Conservation (phyloP, 1,139 yeast genomes). For the Magnusiomyces sp. region DNA sequence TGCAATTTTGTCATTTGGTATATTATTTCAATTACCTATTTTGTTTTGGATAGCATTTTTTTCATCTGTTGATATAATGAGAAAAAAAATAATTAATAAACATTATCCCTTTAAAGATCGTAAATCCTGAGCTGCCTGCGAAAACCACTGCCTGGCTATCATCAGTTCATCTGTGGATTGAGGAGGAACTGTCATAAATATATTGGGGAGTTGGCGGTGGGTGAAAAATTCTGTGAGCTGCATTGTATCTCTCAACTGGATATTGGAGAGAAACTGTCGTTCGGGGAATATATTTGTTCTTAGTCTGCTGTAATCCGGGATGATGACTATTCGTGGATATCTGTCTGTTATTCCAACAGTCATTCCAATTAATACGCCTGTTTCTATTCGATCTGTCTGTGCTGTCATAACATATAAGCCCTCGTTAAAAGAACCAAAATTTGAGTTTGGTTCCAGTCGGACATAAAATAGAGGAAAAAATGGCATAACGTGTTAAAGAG, state of each 20-base stretch:
- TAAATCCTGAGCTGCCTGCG: conserved; percentile 14
- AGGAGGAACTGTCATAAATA: conserved; percentile 11
- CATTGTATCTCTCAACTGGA: conserved; percentile 11
- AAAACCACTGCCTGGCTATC: conserved; percentile 14
- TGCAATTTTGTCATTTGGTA: background rate
- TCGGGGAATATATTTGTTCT: conserved; percentile 11
- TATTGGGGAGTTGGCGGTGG: conserved; percentile 12
- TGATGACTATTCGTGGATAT: conserved; percentile 11
- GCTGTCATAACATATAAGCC: conserved; percentile 15
- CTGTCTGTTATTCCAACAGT: conserved; percentile 13
- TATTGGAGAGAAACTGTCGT: conserved; percentile 10
- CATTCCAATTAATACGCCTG: conserved; percentile 14
- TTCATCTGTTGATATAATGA: background rate
- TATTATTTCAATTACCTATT: background rate
- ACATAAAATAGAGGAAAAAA: conserved; percentile 14
- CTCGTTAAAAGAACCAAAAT: conserved; percentile 12
- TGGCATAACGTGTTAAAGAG: conserved; percentile 6
- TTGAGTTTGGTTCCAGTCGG: conserved; percentile 11
- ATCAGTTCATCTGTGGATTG: conserved; percentile 12
- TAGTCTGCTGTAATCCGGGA: conserved; percentile 13
- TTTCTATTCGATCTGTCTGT: conserved; percentile 10
- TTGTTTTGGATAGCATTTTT: background rate
- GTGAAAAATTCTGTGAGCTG: conserved; percentile 14
- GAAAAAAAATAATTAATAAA: background rate
- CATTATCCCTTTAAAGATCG: conserved; percentile 9